phyloP scores from a whole-genome alignment of 2,329 filamentous ascomycete species.

The Monilinia aucupariae region DNA sequence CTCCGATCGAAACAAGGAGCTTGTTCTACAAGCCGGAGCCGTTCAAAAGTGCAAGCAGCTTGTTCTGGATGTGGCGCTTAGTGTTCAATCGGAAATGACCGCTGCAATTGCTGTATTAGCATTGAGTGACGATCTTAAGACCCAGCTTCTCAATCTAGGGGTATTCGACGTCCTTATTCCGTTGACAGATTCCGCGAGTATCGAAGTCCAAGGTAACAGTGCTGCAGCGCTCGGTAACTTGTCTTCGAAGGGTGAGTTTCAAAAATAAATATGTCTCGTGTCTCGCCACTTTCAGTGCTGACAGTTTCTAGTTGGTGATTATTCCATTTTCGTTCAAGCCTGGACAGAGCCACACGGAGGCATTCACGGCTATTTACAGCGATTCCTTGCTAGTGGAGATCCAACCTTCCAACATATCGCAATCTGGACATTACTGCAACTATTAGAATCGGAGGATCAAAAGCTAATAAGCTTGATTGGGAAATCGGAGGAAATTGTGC shows the following conservation, averaged over 20 bases:
- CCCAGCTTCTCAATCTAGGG: conserved; percentile 80
- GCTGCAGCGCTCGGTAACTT: conserved; percentile 92
- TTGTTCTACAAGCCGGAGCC: conserved; percentile 93
- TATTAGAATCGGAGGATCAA: conserved; percentile 91
- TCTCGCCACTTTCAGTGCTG: conserved; percentile 23
- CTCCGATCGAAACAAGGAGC: conserved; percentile 93
- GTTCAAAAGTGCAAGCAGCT: conserved; percentile 99
- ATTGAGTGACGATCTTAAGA: conserved; percentile 90
- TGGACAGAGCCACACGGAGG: conserved; percentile 91
- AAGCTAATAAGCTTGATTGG: conserved; percentile 82
- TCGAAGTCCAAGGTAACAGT: conserved; percentile 97
- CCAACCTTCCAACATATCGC: conserved; percentile 98
- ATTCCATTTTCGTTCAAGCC: conserved; percentile 90
- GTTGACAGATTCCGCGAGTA: conserved; percentile 88
- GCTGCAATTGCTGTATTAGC: conserved; percentile 97
- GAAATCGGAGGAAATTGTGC: conserved; percentile 83
- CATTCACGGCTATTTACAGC: conserved; percentile 89
- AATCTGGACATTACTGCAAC: conserved; percentile 93
- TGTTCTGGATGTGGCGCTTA: conserved; percentile 85
- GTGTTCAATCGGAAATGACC: conserved; percentile 98
- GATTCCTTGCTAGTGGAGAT: conserved; percentile 90
- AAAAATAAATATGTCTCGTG: background rate
- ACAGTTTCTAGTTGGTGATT: conserved; percentile 76
- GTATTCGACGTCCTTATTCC: conserved; percentile 97
- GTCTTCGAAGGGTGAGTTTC: conserved; percentile 79